A percentile compares a stretch with the other conserved stretches of the same genome.
These are phyloP conservation scores for Pseudogymnoascus sp. DNA, from an alignment of 2,329 filamentous ascomycete genomes.

Conservation along the genomic window DNA sequence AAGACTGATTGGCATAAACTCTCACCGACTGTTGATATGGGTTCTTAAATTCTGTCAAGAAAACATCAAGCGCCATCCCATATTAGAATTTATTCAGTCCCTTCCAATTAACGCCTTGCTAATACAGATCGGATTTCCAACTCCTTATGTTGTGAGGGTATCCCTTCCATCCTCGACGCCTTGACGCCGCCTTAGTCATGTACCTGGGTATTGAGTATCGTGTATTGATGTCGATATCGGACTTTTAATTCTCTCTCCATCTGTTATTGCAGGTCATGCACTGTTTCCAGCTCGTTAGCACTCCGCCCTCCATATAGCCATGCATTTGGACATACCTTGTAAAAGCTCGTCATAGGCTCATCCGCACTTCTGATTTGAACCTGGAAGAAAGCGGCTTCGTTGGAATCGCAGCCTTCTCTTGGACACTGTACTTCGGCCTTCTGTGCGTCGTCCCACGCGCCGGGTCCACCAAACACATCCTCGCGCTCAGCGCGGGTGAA, in stretches of 20 bases:
- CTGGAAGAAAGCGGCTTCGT: slow-evolving; percentile 88
- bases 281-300: slow-evolving; percentile 32
- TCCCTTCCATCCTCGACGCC: neutral
- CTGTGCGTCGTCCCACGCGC: slow-evolving; percentile 86
- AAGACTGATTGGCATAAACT: neutral
- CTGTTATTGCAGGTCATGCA: slow-evolving; percentile 59
- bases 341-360: slow-evolving; percentile 97
- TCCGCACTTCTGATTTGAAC: slow-evolving; percentile 96
- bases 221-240: neutral
- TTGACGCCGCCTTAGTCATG: neutral
- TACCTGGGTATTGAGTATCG: neutral
- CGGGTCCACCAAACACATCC: slow-evolving; percentile 80
- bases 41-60: neutral
- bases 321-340: slow-evolving; percentile 52
- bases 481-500: slow-evolving; percentile 84
- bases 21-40: slow-evolving; percentile 1
- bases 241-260: slow-evolving; percentile 56
- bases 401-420: slow-evolving; percentile 69
- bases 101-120: neutral
- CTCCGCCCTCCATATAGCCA: neutral
- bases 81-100: too few relatives aligned
- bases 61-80: neutral
- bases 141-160: neutral
- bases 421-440: slow-evolving; percentile 78
- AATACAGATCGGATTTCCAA: neutral